Conservation (phyloP, 148 eudicot species). For the Mesembryanthemum crystallinum region DNA sequence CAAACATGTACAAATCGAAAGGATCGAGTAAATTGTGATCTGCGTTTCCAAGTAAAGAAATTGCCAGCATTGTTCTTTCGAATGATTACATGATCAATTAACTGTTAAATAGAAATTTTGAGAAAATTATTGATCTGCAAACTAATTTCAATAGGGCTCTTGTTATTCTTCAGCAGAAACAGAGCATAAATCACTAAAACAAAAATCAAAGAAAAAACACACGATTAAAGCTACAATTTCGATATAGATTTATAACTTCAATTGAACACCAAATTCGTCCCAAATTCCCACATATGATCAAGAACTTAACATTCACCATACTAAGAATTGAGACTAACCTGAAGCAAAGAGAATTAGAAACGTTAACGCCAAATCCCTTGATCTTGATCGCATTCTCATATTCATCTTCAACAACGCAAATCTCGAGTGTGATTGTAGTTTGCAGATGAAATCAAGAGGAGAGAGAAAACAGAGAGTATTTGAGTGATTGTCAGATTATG, state of each 20-base stretch:
- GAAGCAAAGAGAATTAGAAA: conserved; percentile 11
- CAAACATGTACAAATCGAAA: not conserved
- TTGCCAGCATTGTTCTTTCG: not conserved
- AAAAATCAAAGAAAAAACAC: not conserved
- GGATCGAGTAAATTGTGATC: not conserved
- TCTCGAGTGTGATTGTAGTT: too few relatives aligned
- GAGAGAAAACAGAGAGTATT: not conserved
- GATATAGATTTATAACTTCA: not conserved
- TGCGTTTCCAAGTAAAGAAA: too few relatives aligned
- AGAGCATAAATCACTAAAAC: not conserved
- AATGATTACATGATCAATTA: too few relatives aligned
- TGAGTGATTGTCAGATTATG: not conserved
- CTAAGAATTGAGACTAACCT: conserved; percentile 1
- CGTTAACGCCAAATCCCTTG: conserved; percentile 13
- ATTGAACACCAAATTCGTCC: not conserved
- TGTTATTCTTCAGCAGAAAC: not conserved
- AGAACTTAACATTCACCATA: not conserved
- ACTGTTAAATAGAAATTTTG: too few relatives aligned
- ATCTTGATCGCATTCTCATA: conserved; percentile 15
- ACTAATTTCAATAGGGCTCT: not conserved
- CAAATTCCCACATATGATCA: not conserved
- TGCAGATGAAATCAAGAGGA: not conserved
- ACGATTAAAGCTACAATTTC: not conserved
- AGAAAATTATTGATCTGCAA: too few relatives aligned
- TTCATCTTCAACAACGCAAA: not conserved